Evolutionary conservation across 805 yeast genomes (phyloP), one percentile per base, ranked within the genome.

Genomic region (Metschnikowia arizonensis): DNA sequence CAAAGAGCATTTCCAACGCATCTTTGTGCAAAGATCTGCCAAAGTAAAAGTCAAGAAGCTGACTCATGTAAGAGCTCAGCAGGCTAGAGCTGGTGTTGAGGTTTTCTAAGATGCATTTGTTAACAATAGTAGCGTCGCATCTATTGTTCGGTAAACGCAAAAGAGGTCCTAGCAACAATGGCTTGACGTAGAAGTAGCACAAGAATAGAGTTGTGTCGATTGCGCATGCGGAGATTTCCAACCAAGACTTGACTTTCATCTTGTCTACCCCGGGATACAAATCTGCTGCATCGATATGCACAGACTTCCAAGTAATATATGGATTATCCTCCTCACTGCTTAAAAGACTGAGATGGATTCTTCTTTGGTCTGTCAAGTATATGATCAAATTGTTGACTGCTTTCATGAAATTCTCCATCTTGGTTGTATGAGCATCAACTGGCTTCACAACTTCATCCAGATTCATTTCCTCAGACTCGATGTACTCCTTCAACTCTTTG

Each of bases 201-300:
- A 79, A 71, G 56, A 91, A 88, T 15, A 93, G 69, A 1, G 88
- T 74, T 0, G 96, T 85, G 58, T 91, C 99, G 2, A 93, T 77
- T 37, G 79, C 64, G 9, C 70, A 61, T 0, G 77, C 75, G 18
- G 66, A 55, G 18, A 61, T 58, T 4, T 55, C 53, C 30, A 70
- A 47, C 19, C 57, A 49, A 6, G 50, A 44, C n/a, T 56, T 45
- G n/a, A 58, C 42, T 14, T 60, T 52, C 24, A 57, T 56, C 5
- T 50, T 44, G 9, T 51, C 51, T n/a, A 60, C 42, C 12, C 54
- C 53, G 9, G 69, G 69, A 42, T 70, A 70, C n/a, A 77, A 66
- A 33, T 78, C 70, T 17, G 61, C 60, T 0, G 71, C 68, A 1
- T 71, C 64, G 3, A 78, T 64, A 11, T 67, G 61, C 11, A 72